Percentiles rank a stretch among this genome's conserved stretches.
phyloP scores from a whole-genome alignment of 331 rosid species.

The Rosa hybrid region DNA sequence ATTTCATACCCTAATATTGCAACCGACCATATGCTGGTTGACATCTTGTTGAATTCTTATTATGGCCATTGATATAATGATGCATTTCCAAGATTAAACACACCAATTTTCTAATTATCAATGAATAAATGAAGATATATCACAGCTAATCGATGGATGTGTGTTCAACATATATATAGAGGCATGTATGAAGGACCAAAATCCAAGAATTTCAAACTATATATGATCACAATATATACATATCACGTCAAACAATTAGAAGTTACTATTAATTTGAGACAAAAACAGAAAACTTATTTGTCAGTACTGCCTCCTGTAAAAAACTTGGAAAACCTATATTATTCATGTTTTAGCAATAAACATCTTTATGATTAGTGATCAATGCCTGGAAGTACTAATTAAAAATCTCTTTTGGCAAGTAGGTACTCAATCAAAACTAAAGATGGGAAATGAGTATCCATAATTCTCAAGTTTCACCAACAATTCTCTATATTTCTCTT shows the following conservation, averaged over 20 bases:
- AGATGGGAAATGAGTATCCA: too few species aligned
- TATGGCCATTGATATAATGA: not conserved
- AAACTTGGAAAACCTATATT: not conserved
- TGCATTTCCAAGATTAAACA: not conserved
- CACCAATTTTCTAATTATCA: not conserved
- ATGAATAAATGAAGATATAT: not conserved
- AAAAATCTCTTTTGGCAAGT: not conserved
- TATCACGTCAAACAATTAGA: not conserved
- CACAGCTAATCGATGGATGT: not conserved
- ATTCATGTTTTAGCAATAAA: not conserved
- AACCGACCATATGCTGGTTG: not conserved
- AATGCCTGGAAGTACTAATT: not conserved
- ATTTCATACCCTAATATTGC: not conserved
- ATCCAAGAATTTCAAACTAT: not conserved
- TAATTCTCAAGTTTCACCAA: too few species aligned
- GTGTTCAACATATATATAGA: not conserved
- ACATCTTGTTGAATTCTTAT: not conserved
- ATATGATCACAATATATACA: not conserved
- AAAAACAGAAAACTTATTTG: not conserved
- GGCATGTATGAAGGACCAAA: not conserved
- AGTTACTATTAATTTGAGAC: not conserved
- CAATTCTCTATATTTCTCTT: too few species aligned
- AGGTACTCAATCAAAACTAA: too few species aligned
- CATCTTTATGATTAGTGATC: not conserved
- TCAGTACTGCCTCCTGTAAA: not conserved